Base-by-base conservation (phyloP, 2,329 filamentous ascomycete species). In the Penicillium sp. region DNA sequence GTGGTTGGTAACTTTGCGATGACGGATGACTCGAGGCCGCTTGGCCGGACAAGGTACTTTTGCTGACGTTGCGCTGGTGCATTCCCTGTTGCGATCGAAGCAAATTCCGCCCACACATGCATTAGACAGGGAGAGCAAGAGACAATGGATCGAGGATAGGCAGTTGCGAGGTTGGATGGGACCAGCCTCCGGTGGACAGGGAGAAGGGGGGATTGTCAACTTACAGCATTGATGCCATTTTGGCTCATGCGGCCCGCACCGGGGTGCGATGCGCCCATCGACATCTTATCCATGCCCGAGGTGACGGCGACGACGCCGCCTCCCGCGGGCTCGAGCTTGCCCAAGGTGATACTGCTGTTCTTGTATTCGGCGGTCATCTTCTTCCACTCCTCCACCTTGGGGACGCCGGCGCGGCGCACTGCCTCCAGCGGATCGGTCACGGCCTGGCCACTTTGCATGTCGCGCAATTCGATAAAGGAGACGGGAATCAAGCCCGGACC, bases 321-420 rank as follows among this genome's bases (percentile, higher is more conserved):
- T 26, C 57, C 51, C 44, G 48, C 26, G 8, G 46, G 36, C 48
- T 91, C 88, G 58, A 94, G 91, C 70, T 91, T 95, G 57, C 93
- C 93, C 37, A 98, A 75, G 0, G 90, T 91, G 65, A 98, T 97
- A 71, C 93, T 97, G 68, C 90, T 95, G 67, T 97, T 96, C 76
- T 98, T 98, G 73, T 98, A 98, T 55, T 96, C 91, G 47, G 91
- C 91, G 0, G 93, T 90, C 89, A 96, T 96, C 73, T 94, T 95
- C 76, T 98, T 98, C 93, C 93, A 98, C 63, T 98, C 93, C 66
- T 98, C 93, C 3, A 98, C 93, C 62, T 85, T 86, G 9, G 93
- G 93, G 6, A 98, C 90, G 18, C 91, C 90, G 1, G 93, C 93
- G 59, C 85, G 84, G 60, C 83, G 82, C 47, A 98, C 88, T 1